Conservation (phyloP, 164 flowering plant species). For the Liriodendron chinense region DNA sequence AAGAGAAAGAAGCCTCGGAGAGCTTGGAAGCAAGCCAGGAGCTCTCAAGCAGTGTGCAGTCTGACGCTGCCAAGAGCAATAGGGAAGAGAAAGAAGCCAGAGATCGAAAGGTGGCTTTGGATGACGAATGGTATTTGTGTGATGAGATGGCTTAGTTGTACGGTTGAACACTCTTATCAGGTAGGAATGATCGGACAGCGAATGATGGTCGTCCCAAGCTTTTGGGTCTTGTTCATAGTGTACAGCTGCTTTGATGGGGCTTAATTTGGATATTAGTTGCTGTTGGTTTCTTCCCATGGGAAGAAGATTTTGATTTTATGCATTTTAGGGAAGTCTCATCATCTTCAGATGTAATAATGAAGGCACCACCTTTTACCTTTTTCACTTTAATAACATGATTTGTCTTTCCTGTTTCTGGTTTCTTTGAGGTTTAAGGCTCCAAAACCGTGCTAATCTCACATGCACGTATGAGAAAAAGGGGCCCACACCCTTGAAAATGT, state of each 20-base stretch:
- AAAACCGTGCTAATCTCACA: too few relatives aligned
- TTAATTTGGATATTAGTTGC: not conserved
- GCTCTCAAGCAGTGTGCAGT: conserved; percentile 20
- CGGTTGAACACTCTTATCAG: not conserved
- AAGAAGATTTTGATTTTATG: not conserved
- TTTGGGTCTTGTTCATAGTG: not conserved
- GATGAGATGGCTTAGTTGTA: not conserved
- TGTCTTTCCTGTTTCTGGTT: too few relatives aligned
- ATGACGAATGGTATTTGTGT: conserved; percentile 56
- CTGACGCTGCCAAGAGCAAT: conserved; percentile 5
- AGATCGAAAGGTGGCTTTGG: conserved; percentile 13
- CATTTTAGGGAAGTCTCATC: not conserved
- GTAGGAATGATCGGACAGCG: not conserved
- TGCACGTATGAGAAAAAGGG: too few relatives aligned
- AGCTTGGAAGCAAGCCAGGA: conserved; percentile 3
- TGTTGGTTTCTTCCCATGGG: too few relatives aligned
- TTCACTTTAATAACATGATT: too few relatives aligned
- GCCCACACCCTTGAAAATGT: too few relatives aligned
- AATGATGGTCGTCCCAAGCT: not conserved
- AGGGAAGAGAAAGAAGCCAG: conserved; percentile 10
- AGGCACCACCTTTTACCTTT: too few relatives aligned
- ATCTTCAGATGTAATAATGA: too few relatives aligned
- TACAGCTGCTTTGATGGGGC: not conserved
- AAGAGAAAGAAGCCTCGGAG: conserved; percentile 2
- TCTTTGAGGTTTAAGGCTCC: too few relatives aligned